Evolutionary conservation across 345 rosid genomes (phyloP).

Genomic region (Moricandia arvensis): DNA sequence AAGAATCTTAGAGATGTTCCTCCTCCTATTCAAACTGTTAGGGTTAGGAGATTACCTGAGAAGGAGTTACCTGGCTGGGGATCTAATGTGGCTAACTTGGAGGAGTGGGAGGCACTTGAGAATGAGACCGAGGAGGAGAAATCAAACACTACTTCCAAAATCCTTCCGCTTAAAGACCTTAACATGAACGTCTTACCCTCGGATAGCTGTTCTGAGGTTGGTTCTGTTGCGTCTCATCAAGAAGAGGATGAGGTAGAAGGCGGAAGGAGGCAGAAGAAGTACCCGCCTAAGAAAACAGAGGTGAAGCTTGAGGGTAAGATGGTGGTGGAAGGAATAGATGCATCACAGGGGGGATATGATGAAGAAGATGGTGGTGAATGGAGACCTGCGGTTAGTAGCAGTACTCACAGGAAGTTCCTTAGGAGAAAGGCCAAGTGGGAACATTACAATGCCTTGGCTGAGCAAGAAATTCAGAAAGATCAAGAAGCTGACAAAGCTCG

Average conservation of each 20-base stretch:
- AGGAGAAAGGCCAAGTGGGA: slow-evolving; percentile 68
- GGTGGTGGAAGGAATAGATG: slow-evolving; percentile 88
- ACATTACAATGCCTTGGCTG: slow-evolving; percentile 45
- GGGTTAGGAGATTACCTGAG: slow-evolving; percentile 77
- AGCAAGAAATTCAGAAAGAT: slow-evolving; percentile 59
- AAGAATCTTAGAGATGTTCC: slow-evolving; percentile 70
- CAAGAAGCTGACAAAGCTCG: slow-evolving; percentile 37
- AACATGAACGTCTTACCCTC: slow-evolving; percentile 49
- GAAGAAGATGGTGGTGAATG: no score
- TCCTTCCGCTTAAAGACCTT: slow-evolving; percentile 80
- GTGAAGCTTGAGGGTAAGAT: slow-evolving; percentile 74
- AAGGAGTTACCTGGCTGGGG: slow-evolving; percentile 97
- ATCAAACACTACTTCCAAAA: slow-evolving; percentile 50
- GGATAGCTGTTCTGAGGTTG: slow-evolving; percentile 48
- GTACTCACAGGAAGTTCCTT: slow-evolving; percentile 80
- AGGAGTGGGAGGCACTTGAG: slow-evolving; percentile 93
- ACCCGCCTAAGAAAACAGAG: slow-evolving; percentile 58
- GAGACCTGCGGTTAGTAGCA: slow-evolving; percentile 89
- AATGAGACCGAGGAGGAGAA: slow-evolving; percentile 51
- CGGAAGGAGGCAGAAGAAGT: slow-evolving; percentile 44
- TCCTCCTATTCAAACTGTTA: slow-evolving; percentile 72
- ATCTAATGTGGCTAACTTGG: slow-evolving; percentile 79
- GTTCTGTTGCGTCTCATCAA: slow-evolving; percentile 35
- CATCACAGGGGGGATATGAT: slow-evolving; percentile 80
- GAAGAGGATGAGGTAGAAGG: slow-evolving; percentile 40